phyloP scores from a whole-genome alignment of 2,329 filamentous ascomycete genomes.

The Rutstroemia sp. region DNA sequence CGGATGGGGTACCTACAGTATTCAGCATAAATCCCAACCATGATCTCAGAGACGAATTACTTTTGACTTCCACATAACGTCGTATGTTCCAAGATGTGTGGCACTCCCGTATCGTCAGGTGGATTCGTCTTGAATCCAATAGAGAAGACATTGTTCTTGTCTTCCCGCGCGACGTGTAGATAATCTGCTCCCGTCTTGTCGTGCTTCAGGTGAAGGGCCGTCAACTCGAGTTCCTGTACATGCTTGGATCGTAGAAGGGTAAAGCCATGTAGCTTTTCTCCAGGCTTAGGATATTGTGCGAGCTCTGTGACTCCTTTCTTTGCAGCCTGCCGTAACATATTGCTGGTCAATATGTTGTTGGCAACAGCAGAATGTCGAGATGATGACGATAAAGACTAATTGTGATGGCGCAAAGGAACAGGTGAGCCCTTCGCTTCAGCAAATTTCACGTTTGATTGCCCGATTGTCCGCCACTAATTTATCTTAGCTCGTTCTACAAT shows the following conservation, averaged over 20 bases:
- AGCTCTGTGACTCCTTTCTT: slow-evolving; percentile 65
- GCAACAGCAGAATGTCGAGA: not conserved
- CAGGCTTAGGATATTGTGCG: slow-evolving; percentile 66
- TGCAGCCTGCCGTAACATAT: slow-evolving; percentile 43
- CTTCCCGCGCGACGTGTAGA: slow-evolving; percentile 87
- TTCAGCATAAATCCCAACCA: slow-evolving; percentile 25
- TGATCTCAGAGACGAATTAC: slow-evolving; percentile 38
- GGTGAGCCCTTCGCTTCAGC: slow-evolving; percentile 4
- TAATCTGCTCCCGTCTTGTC: slow-evolving; percentile 96
- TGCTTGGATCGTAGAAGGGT: slow-evolving; percentile 83
- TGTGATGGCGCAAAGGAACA: not conserved
- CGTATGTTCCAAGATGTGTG: slow-evolving; percentile 96
- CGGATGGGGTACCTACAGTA: slow-evolving; percentile 80
- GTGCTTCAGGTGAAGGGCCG: slow-evolving; percentile 82
- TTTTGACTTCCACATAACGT: slow-evolving; percentile 93
- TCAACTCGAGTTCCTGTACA: slow-evolving; percentile 88
- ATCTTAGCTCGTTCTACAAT: slow-evolving; percentile 6
- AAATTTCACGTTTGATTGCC: slow-evolving; percentile 9
- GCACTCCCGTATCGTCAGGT: slow-evolving; percentile 89
- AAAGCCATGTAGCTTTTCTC: slow-evolving; percentile 88
- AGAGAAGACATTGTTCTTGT: slow-evolving; percentile 98
- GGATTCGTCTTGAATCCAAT: slow-evolving; percentile 99
- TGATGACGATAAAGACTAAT: not conserved
- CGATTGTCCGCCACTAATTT: slow-evolving; percentile 5
- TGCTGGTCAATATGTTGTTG: slow-evolving; percentile 5